phyloP scores from a whole-genome alignment of 306 rosid species.

The Crotalaria pallida region DNA sequence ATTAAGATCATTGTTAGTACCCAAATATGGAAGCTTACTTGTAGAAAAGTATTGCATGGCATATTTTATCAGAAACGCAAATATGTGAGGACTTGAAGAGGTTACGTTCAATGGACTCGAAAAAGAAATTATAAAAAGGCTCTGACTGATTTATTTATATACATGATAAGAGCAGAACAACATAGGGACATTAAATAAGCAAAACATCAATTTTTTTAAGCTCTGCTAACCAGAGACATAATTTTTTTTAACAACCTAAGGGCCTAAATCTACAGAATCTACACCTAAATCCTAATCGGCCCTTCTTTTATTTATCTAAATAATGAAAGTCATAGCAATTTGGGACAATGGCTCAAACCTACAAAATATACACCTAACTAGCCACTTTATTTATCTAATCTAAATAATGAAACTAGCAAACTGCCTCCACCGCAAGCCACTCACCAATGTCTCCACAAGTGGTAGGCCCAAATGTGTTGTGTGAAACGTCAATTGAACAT shows the following conservation, averaged over 20 bases:
- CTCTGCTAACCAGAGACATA: background rate
- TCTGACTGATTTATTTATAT: background rate
- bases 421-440: slow-evolving; percentile 48
- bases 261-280: no score
- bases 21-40: no score
- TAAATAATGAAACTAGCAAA: slow-evolving; percentile 23
- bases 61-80: background rate
- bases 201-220: no score
- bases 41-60: no score
- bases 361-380: background rate
- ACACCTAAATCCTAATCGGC: no score
- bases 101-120: no score
- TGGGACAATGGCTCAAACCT: background rate
- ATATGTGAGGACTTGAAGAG: background rate
- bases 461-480: slow-evolving; percentile 33
- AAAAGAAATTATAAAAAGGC: background rate
- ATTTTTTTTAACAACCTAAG: no score
- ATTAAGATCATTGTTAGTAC: no score
- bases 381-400: background rate
- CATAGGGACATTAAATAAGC: background rate
- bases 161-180: background rate
- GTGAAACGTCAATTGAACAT: slow-evolving; percentile 36
- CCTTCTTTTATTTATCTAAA: no score
- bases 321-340: no score
- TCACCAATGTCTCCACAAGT: slow-evolving; percentile 27